Percentiles rank a stretch among this genome's conserved stretches.
Conservation (phyloP, 2,329 filamentous ascomycete genomes). For the Intubia oerlemansii region DNA sequence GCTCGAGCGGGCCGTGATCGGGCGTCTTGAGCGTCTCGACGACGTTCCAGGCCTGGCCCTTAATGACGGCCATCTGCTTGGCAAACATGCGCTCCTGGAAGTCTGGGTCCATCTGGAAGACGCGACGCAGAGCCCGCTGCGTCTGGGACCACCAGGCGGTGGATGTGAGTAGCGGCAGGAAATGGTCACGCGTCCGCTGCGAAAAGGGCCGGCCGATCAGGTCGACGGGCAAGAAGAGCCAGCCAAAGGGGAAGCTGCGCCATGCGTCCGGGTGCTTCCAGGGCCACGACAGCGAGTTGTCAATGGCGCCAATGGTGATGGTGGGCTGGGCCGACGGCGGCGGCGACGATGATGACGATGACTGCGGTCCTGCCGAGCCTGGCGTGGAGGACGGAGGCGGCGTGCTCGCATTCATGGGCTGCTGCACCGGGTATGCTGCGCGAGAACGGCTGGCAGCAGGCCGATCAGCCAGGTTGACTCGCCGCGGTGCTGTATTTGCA, state of each 20-base stretch:
- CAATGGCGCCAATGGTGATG: constrained; percentile 76
- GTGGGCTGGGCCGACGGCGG: constrained; percentile 27
- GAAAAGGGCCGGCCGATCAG: constrained; percentile 93
- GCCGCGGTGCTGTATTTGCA: no score
- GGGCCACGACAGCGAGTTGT: constrained; percentile 95
- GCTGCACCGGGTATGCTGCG: constrained; percentile 48
- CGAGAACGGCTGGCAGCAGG: constrained; percentile 19
- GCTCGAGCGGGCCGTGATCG: constrained; percentile 78
- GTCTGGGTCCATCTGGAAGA: constrained; percentile 83
- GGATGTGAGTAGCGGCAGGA: constrained; percentile 85
- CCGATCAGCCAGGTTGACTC: constrained; percentile 29
- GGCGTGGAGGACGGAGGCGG: constrained; percentile 12
- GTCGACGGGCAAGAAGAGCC: constrained; percentile 92
- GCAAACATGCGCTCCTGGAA: constrained; percentile 99
- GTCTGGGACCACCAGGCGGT: constrained; percentile 96
- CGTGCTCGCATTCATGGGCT: constrained; percentile 63
- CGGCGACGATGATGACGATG: no score
- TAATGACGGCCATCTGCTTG: constrained; percentile 97
- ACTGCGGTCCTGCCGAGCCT: no score
- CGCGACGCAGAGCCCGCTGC: constrained; percentile 60
- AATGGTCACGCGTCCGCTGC: constrained; percentile 80
- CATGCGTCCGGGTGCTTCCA: constrained; percentile 97
- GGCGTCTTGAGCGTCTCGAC: constrained; percentile 87
- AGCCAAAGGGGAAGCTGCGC: constrained; percentile 87
- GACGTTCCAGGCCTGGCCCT: constrained; percentile 97